These are phyloP conservation scores for Trichoderma harzianum DNA, from an alignment of 2,329 filamentous ascomycete species.

Conservation along the genomic window DNA sequence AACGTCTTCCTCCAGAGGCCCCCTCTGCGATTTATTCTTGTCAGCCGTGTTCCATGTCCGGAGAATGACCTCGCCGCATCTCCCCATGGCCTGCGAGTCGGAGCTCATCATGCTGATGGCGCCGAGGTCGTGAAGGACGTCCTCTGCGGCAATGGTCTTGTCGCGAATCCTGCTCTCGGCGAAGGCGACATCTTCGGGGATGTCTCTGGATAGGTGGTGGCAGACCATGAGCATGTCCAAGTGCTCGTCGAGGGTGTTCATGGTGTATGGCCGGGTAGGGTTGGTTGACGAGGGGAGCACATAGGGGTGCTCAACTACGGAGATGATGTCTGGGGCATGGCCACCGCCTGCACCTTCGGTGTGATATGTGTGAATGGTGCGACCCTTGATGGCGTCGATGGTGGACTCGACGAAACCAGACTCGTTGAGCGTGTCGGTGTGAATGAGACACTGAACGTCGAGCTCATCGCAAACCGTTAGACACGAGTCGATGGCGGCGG, in stretches of 20 bases:
- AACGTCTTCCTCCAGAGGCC: constrained; percentile 70
- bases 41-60: constrained; percentile 96
- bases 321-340: constrained; percentile 94
- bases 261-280: constrained; percentile 84
- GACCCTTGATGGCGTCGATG: constrained; percentile 76
- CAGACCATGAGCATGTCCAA: constrained; percentile 99
- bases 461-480: constrained; percentile 82
- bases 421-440: constrained; percentile 95
- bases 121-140: constrained; percentile 90
- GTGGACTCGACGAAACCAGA: constrained; percentile 96
- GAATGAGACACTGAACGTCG: constrained; percentile 90
- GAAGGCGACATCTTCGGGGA: constrained; percentile 93
- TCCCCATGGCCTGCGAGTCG: constrained; percentile 95
- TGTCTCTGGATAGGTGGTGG: constrained; percentile 88
- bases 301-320: constrained; percentile 82
- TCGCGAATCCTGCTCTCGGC: constrained; percentile 91
- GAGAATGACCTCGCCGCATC: constrained; percentile 88
- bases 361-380: constrained; percentile 95
- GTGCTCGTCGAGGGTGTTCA: constrained; percentile 92
- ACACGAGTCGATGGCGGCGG: constrained; percentile 86
- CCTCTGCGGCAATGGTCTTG: constrained; percentile 94
- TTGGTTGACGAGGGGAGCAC: constrained; percentile 90
- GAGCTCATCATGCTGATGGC: constrained; percentile 98
- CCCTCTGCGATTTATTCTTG: constrained; percentile 90
- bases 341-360: constrained; percentile 94